A percentile compares a stretch with the other conserved stretches of the same genome.
Evolutionary conservation across 2,329 filamentous ascomycete species (phyloP).

Genomic region (Curvularia eragrostidis): DNA sequence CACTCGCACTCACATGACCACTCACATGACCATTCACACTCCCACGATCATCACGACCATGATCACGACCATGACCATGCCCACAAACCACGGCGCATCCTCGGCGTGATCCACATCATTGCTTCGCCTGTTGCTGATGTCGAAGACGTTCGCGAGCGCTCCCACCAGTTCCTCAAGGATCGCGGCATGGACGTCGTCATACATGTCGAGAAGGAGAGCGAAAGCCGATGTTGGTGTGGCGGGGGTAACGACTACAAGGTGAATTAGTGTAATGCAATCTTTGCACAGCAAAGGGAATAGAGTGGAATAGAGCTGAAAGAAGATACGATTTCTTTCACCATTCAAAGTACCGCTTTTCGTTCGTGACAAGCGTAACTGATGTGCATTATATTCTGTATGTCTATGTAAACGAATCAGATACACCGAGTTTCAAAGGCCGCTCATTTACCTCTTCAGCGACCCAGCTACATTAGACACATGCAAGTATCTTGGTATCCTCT

Average conservation of each 20-base stretch:
- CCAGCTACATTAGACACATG: no score
- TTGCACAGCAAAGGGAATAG: not conserved
- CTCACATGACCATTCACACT: conserved; percentile 16
- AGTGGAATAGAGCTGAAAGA: not conserved
- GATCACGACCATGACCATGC: conserved; percentile 47
- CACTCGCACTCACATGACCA: conserved; percentile 22
- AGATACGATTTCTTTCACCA: not conserved
- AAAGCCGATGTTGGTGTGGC: conserved; percentile 69
- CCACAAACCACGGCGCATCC: conserved; percentile 58
- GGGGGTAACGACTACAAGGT: conserved; percentile 46
- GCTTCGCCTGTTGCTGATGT: conserved; percentile 74
- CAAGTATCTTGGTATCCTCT: not conserved
- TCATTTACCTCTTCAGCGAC: no score
- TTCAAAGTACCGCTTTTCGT: not conserved
- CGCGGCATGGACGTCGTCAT: conserved; percentile 82
- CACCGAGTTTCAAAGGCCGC: no score
- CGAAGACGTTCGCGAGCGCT: conserved; percentile 84
- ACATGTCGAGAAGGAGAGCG: conserved; percentile 86
- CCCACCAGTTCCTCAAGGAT: conserved; percentile 71
- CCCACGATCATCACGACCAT: conserved; percentile 30
- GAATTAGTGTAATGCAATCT: conserved; percentile 1
- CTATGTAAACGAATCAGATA: no score
- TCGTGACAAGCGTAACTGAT: not conserved
- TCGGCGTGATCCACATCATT: conserved; percentile 87
- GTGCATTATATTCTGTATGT: no score